phyloP scores from a whole-genome alignment of 805 yeast genomes.

The Zygosaccharomyces siamensis region DNA sequence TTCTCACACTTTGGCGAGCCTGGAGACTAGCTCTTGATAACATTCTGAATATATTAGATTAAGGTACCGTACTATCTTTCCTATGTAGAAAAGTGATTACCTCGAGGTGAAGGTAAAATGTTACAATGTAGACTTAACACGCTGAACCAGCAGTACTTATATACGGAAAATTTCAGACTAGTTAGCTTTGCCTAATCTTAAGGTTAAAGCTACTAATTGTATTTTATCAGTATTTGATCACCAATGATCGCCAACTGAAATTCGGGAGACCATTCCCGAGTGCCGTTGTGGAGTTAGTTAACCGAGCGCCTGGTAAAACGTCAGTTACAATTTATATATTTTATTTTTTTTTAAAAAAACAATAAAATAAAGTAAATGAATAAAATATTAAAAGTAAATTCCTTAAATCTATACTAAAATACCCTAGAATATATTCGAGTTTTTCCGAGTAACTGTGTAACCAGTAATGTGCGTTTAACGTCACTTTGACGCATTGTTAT shows the following conservation, averaged over 20 bases:
- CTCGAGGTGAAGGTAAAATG: not conserved
- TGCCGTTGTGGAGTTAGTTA: constrained; percentile 3
- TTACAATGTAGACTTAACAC: not conserved
- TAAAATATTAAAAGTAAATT: not conserved
- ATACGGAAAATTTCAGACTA: not conserved
- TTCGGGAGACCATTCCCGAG: constrained; percentile 5
- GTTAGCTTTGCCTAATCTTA: not conserved
- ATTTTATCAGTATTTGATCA: not conserved
- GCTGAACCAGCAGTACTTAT: not conserved
- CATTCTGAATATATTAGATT: constrained; percentile 6
- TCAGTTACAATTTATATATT: not conserved
- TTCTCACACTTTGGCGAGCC: constrained; percentile 25
- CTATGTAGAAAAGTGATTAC: not conserved
- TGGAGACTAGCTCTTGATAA: constrained; percentile 13
- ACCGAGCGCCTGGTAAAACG: constrained; percentile 3
- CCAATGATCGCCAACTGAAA: not conserved
- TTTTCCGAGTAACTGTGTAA: not conserved
- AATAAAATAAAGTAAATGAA: not conserved
- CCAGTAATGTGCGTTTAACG: not conserved
- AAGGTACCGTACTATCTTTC: not conserved
- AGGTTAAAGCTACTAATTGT: not conserved
- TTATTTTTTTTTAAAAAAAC: not conserved
- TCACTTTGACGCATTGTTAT: not conserved
- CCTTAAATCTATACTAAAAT: not conserved
- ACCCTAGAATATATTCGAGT: not conserved